Conservation (phyloP, 306 rosid species). For the Inga leiocalycina region DNA sequence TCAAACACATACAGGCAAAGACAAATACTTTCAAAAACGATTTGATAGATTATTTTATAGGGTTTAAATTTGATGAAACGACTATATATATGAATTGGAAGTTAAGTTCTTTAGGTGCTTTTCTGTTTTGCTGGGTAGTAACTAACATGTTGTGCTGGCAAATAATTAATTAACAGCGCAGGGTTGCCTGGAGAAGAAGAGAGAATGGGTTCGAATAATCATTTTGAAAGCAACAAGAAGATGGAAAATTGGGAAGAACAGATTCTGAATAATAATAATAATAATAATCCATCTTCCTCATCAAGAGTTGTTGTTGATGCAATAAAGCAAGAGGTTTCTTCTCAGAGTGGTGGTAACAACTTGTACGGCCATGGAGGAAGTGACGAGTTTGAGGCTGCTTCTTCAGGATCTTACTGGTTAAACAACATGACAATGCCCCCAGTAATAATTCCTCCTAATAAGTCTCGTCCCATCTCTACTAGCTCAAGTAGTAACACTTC, state of each 20-base stretch:
- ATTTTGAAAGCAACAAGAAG: conserved; percentile 49
- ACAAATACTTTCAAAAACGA: not conserved
- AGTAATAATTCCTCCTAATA: conserved; percentile 35
- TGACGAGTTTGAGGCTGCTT: conserved; percentile 28
- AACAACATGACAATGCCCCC: conserved; percentile 40
- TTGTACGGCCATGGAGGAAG: conserved; percentile 38
- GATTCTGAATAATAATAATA: conserved; percentile 33
- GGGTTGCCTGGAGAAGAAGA: conserved; percentile 68
- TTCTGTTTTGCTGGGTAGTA: not conserved
- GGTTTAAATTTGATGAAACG: not conserved
- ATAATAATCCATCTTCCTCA: conserved; percentile 35
- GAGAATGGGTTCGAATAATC: conserved; percentile 40
- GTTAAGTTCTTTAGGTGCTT: not conserved
- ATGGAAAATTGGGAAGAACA: conserved; percentile 61
- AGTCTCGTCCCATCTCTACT: conserved; percentile 51
- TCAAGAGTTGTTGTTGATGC: conserved; percentile 40
- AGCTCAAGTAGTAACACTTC: conserved; percentile 34
- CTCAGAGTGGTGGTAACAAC: conserved; percentile 44
- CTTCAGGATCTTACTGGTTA: conserved; percentile 52
- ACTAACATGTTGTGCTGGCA: conserved; percentile 1
- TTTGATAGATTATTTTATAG: not conserved
- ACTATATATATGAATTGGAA: not conserved
- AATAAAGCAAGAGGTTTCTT: conserved; percentile 58
- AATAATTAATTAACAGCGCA: conserved; percentile 44
- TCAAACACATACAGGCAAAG: not conserved